These are phyloP conservation scores for Avena insularis DNA, from an alignment of 176 grass and related monocot species.

Conservation along the genomic window DNA sequence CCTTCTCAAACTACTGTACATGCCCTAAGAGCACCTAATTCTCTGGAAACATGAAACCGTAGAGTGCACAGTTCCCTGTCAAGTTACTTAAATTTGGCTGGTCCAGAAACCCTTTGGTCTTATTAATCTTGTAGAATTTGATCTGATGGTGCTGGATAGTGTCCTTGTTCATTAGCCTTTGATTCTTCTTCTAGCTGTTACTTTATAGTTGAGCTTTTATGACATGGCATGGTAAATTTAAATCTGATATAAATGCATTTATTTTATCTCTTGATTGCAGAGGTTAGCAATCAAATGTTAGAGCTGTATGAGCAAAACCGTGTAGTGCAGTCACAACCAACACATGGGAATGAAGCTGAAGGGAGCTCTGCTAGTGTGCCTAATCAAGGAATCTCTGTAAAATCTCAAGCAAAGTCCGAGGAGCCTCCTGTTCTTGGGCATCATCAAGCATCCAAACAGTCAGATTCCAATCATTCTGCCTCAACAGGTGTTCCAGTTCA, in stretches of 20 bases:
- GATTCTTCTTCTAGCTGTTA: constrained; percentile 15
- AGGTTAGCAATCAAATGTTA: constrained; percentile 95
- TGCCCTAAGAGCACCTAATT: not conserved
- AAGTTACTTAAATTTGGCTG: not conserved
- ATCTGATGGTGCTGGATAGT: not conserved
- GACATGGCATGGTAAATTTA: not conserved
- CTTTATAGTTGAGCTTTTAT: constrained; percentile 21
- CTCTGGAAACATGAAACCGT: not conserved
- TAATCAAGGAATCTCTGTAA: constrained; percentile 62
- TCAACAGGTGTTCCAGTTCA: constrained; percentile 39
- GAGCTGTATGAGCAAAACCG: constrained; percentile 89
- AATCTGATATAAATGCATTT: constrained; percentile 16
- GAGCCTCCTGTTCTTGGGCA: constrained; percentile 54
- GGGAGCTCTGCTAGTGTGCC: constrained; percentile 71
- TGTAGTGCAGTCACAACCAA: constrained; percentile 44
- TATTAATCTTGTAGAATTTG: not conserved
- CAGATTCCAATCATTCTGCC: constrained; percentile 40
- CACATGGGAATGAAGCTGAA: constrained; percentile 78
- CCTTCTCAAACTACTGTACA: not conserved
- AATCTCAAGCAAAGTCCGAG: constrained; percentile 49
- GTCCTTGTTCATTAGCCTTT: constrained; percentile 31
- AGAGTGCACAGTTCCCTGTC: not conserved
- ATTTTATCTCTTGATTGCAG: constrained; percentile 46
- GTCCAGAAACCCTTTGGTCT: not conserved
- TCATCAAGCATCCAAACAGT: constrained; percentile 48